These are phyloP conservation scores for Spathaspora girioi DNA, from an alignment of 805 yeast species.

Conservation along the genomic window DNA sequence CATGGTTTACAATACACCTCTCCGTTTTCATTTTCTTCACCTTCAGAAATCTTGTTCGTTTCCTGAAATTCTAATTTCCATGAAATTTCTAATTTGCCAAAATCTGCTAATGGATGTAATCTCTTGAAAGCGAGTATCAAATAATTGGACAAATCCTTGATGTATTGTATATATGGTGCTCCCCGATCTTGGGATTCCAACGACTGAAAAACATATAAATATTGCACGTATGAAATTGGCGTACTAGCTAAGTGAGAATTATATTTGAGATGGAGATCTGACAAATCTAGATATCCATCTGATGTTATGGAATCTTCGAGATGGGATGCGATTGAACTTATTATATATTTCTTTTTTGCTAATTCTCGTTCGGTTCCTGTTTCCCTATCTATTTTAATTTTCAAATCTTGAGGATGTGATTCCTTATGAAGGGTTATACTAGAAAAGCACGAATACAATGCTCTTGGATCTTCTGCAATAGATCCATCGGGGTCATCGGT, in stretches of 20 bases:
- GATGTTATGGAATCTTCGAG: slow-evolving; percentile 49
- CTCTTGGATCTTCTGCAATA: slow-evolving; percentile 10
- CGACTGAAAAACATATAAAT: slow-evolving; percentile 42
- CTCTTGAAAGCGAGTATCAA: slow-evolving; percentile 45
- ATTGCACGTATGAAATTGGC: slow-evolving; percentile 45
- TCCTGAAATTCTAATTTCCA: slow-evolving; percentile 6
- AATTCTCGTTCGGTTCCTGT: slow-evolving; percentile 16
- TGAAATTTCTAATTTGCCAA: slow-evolving; percentile 19
- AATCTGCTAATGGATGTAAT: slow-evolving; percentile 46
- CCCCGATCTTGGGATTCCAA: slow-evolving; percentile 24
- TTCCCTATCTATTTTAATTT: slow-evolving; percentile 7
- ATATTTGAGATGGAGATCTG: slow-evolving; percentile 50
- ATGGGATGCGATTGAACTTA: slow-evolving; percentile 49
- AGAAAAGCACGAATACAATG: slow-evolving; percentile 23
- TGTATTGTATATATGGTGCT: slow-evolving; percentile 41
- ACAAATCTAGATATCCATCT: slow-evolving; percentile 64
- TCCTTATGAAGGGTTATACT: slow-evolving; percentile 6
- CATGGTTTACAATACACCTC: slow-evolving; percentile 62
- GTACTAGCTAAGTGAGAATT: slow-evolving; percentile 34
- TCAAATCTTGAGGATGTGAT: not conserved
- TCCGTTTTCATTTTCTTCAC: slow-evolving; percentile 16
- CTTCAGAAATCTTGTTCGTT: slow-evolving; percentile 5
- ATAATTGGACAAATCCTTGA: slow-evolving; percentile 46
- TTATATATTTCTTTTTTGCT: slow-evolving; percentile 32
- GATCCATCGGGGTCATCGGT: not conserved